These are phyloP conservation scores for Lagerstroemia speciosa DNA, from an alignment of 345 rosid genomes.

Conservation along the genomic window DNA sequence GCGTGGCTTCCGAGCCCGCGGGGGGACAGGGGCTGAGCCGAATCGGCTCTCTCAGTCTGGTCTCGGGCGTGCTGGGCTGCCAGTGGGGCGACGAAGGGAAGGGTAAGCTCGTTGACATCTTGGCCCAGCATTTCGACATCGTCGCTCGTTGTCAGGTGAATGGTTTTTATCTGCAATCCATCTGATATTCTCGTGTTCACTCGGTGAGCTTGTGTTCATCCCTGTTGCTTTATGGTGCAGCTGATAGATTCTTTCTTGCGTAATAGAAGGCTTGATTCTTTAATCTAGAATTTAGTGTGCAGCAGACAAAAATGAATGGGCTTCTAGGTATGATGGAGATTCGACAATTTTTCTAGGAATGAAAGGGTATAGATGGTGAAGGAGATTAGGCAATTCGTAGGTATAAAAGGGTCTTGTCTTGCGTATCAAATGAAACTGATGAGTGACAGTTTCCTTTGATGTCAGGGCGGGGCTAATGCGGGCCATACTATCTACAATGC, in stretches of 20 bases:
- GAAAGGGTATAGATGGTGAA: not conserved
- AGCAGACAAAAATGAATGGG: not conserved
- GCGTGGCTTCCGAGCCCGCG: constrained; percentile 30
- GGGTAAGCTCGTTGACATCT: constrained; percentile 92
- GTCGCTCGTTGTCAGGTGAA: constrained; percentile 97
- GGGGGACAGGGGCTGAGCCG: constrained; percentile 29
- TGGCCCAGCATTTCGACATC: constrained; percentile 79
- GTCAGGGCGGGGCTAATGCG: constrained; percentile 97
- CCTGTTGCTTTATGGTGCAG: not conserved
- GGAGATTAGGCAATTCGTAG: not conserved
- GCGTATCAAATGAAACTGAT: constrained; percentile 3
- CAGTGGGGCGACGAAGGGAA: constrained; percentile 99
- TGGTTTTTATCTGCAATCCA: not conserved
- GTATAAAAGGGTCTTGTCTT: not conserved
- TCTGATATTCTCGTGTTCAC: not conserved
- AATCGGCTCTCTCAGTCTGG: constrained; percentile 71
- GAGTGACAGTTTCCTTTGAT: not conserved
- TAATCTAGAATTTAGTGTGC: not conserved
- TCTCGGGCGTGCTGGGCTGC: constrained; percentile 76
- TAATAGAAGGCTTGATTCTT: not conserved
- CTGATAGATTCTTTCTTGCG: not conserved
- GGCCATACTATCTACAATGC: constrained; percentile 93
- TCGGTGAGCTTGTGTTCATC: not conserved
- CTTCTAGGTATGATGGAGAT: not conserved
- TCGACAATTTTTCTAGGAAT: no score